These are phyloP conservation scores for Vigna angularis DNA, from an alignment of 306 rosid species.

Conservation along the genomic window DNA sequence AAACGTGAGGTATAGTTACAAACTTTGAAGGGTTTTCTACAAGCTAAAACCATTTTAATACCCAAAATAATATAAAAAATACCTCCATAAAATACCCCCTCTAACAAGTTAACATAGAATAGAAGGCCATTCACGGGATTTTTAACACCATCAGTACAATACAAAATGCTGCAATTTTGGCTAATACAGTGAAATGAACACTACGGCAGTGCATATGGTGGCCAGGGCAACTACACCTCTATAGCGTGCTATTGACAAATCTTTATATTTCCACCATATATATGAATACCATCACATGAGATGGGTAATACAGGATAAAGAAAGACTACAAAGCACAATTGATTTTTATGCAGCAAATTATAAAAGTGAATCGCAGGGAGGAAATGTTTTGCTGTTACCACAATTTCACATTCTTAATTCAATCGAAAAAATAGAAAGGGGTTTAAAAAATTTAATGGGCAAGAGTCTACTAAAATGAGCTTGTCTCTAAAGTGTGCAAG, in stretches of 20 bases:
- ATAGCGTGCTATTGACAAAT: neutral
- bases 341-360: neutral
- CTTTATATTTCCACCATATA: constrained; percentile 6
- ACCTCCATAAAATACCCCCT: neutral
- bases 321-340: neutral
- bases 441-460: constrained; percentile 3
- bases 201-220: neutral
- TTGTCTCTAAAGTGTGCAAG: neutral
- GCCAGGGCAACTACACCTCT: neutral
- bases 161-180: neutral
- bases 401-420: too few species aligned
- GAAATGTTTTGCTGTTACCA: neutral
- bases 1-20: neutral
- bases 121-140: neutral
- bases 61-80: neutral
- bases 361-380: neutral
- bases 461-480: neutral
- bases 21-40: neutral
- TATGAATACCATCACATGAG: neutral
- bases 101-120: neutral
- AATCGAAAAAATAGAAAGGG: neutral
- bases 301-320: neutral
- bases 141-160: neutral
- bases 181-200: neutral
- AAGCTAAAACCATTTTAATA: neutral